Conservation (phyloP, 2,329 filamentous ascomycete genomes). For the Lecanicillium sp. region DNA sequence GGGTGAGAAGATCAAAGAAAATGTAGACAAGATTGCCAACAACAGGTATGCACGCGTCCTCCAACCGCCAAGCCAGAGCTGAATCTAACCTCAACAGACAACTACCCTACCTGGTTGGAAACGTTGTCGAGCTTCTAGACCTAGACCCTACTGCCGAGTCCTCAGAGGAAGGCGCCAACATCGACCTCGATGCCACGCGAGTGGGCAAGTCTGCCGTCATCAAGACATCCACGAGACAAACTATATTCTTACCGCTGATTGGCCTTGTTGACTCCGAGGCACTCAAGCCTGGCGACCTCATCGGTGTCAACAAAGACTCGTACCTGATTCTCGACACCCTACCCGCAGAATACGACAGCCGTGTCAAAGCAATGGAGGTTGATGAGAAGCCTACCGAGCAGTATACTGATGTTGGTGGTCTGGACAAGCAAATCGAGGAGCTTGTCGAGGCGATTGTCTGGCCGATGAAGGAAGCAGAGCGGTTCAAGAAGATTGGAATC, state of each 20-base stretch:
- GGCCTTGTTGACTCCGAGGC: conserved; percentile 93
- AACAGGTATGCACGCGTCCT: conserved; percentile 62
- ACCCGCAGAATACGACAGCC: conserved; percentile 95
- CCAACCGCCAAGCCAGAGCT: background rate
- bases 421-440: conserved; percentile 99
- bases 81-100: conserved; percentile 54
- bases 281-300: conserved; percentile 91
- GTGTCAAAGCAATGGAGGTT: conserved; percentile 99
- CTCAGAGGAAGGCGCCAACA: conserved; percentile 95
- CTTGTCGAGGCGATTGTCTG: conserved; percentile 97
- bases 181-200: conserved; percentile 91
- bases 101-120: conserved; percentile 95
- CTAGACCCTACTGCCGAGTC: conserved; percentile 95
- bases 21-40: conserved; percentile 97
- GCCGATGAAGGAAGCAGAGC: conserved; percentile 99
- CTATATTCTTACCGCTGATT: conserved; percentile 95
- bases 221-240: conserved; percentile 97
- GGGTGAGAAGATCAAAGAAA: conserved; percentile 99
- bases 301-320: conserved; percentile 98
- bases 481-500: conserved; percentile 99
- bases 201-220: conserved; percentile 98
- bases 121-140: conserved; percentile 94
- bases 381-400: conserved; percentile 99
- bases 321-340: conserved; percentile 96
- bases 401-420: conserved; percentile 93